Evolutionary conservation across 805 yeast genomes (phyloP).

Genomic region (Wickerhamiella galacta): DNA sequence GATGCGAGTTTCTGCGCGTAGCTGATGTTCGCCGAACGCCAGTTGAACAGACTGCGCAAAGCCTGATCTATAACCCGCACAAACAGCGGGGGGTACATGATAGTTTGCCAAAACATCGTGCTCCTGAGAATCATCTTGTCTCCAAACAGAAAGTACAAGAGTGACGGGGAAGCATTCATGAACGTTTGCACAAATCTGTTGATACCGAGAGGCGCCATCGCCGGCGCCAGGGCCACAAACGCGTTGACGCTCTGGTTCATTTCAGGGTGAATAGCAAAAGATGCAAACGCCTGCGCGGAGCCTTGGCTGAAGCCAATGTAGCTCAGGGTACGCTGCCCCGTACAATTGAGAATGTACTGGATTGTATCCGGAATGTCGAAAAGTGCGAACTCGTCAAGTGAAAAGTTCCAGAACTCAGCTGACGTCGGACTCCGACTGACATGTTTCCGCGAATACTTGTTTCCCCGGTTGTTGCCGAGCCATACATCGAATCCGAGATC

Average conservation of each 20-base stretch:
- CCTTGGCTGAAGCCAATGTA: constrained; percentile 92
- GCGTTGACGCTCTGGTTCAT: constrained; percentile 37
- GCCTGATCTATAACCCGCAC: constrained; percentile 55
- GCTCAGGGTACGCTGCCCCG: constrained; percentile 31
- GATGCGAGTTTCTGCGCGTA: constrained; percentile 59
- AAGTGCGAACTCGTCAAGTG: constrained; percentile 80
- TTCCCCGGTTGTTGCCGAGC: constrained; percentile 86
- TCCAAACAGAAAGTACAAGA: constrained; percentile 60
- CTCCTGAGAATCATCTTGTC: constrained; percentile 56
- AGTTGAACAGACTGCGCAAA: constrained; percentile 52
- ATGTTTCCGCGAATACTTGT: constrained; percentile 82
- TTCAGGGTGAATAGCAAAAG: constrained; percentile 45
- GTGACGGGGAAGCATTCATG: constrained; percentile 57
- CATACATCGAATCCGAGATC: constrained; percentile 87
- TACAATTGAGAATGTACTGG: constrained; percentile 45
- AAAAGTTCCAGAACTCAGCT: constrained; percentile 69
- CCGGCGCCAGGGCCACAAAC: constrained; percentile 82
- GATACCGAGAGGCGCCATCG: constrained; percentile 79
- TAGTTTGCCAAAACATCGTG: constrained; percentile 61
- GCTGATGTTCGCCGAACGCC: constrained; percentile 61
- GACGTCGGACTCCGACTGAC: constrained; percentile 26
- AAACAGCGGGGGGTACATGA: constrained; percentile 63
- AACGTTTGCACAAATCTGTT: constrained; percentile 58
- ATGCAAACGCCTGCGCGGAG: constrained; percentile 81
- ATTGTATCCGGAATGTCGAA: constrained; percentile 78